Percentiles rank a stretch among this genome's conserved stretches.
phyloP scores from a whole-genome alignment of 179 eudicot genomes.

The Silene coronaria region DNA sequence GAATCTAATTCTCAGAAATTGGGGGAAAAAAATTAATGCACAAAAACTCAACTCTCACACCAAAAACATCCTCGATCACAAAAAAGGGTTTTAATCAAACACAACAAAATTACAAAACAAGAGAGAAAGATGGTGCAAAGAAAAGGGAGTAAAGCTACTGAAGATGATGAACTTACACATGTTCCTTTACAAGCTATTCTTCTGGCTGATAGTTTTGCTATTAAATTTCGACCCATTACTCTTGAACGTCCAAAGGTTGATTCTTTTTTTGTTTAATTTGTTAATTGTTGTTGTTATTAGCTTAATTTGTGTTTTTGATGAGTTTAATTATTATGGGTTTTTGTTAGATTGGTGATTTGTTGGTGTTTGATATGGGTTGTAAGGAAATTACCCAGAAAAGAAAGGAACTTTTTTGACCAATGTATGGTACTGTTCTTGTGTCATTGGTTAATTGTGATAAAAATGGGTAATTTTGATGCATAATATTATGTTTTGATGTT shows the following conservation, averaged over 20 bases:
- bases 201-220: constrained; percentile 80
- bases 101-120: neutral
- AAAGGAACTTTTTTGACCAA: neutral
- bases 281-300: neutral
- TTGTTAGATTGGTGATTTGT: neutral
- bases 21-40: neutral
- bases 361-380: neutral
- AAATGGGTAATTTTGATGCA: neutral
- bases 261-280: neutral
- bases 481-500: neutral
- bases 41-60: neutral
- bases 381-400: neutral
- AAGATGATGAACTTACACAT: constrained; percentile 56
- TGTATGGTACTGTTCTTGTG: neutral
- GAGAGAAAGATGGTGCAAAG: constrained; percentile 11
- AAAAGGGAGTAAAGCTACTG: constrained; percentile 30
- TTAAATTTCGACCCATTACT: constrained; percentile 84
- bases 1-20: constrained; percentile 5
- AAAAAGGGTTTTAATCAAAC: constrained; percentile 4
- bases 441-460: neutral
- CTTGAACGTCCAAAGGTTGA: constrained; percentile 87
- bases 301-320: neutral
- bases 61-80: neutral
- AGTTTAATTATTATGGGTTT: neutral
- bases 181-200: constrained; percentile 71